phyloP scores from a whole-genome alignment of 2,329 filamentous ascomycete genomes.

The Gaeumannomyces sp. region DNA sequence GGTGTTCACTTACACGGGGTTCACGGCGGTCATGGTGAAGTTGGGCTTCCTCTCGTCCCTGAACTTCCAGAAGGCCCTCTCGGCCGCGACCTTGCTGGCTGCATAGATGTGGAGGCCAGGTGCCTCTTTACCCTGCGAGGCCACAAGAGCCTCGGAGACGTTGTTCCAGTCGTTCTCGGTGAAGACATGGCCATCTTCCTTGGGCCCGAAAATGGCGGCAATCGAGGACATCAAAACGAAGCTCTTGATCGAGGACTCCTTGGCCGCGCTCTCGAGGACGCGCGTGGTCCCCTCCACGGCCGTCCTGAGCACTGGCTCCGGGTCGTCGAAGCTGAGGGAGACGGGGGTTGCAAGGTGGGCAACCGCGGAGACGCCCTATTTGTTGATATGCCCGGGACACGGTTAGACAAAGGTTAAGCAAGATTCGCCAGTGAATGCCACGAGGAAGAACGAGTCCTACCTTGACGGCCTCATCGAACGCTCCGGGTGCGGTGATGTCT shows the following conservation, averaged over 20 bases:
- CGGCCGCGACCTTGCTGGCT: conserved; percentile 26
- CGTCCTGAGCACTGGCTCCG: conserved; percentile 16
- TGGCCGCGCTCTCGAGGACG: conserved; percentile 16
- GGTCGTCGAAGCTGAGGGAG: conserved; percentile 18
- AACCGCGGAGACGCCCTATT: not conserved
- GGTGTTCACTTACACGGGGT: conserved; percentile 25
- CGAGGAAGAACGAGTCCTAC: not conserved
- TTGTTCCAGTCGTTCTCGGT: conserved; percentile 23
- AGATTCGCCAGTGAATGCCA: not conserved
- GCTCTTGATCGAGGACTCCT: conserved; percentile 16
- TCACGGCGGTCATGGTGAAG: conserved; percentile 33
- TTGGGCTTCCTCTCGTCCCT: conserved; percentile 27
- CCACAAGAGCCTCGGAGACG: conserved; percentile 12
- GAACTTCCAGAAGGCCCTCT: conserved; percentile 28
- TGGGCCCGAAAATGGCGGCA: conserved; percentile 10
- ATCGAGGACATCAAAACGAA: conserved; percentile 23
- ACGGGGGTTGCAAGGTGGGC: conserved; percentile 19
- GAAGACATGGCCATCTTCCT: conserved; percentile 11
- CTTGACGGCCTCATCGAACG: conserved; percentile 19
- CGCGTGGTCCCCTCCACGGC: conserved; percentile 17
- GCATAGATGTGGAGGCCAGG: conserved; percentile 20
- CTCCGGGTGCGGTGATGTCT: conserved; percentile 17
- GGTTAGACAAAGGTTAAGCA: not conserved
- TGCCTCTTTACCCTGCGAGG: conserved; percentile 14
- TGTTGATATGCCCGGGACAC: not conserved